Conservation (phyloP, 495 filamentous ascomycete species). For the Penicillium flavigenum region DNA sequence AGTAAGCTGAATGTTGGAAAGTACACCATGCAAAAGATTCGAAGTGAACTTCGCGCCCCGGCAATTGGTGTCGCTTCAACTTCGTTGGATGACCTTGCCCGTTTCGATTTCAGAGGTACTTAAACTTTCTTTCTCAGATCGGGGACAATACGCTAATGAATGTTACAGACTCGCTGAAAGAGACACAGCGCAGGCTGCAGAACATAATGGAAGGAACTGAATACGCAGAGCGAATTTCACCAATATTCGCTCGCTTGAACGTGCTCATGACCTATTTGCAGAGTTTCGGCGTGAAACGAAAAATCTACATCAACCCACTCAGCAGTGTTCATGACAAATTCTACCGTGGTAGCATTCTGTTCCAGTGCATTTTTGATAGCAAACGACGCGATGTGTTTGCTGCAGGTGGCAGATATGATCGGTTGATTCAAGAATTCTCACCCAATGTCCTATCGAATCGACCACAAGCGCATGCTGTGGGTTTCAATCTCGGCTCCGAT, state of each 20-base stretch:
- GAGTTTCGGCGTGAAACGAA: conserved; percentile 69
- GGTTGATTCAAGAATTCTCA: conserved; percentile 61
- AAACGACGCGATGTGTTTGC: conserved; percentile 86
- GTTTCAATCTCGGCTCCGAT: conserved; percentile 90
- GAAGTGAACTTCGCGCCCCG: conserved; percentile 76
- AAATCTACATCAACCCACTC: conserved; percentile 81
- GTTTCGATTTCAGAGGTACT: conserved; percentile 85
- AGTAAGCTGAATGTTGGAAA: conserved; percentile 85
- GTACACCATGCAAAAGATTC: conserved; percentile 81
- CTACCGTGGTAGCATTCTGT: conserved; percentile 82
- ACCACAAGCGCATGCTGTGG: conserved; percentile 69
- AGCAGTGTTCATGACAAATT: conserved; percentile 91
- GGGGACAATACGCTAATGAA: conserved; percentile 18
- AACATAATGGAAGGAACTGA: conserved; percentile 70
- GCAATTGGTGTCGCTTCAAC: conserved; percentile 82
- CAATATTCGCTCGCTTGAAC: conserved; percentile 75
- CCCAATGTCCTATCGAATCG: conserved; percentile 41
- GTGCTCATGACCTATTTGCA: conserved; percentile 73
- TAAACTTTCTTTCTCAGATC: neutral
- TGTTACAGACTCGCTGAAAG: conserved; percentile 62
- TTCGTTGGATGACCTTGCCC: conserved; percentile 82
- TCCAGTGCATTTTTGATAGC: conserved; percentile 86
- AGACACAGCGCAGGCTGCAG: conserved; percentile 70
- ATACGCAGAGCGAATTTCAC: conserved; percentile 61
- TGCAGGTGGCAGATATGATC: conserved; percentile 90